These are phyloP conservation scores for Astragalus glycyphyllos DNA, from an alignment of 306 rosid species.

Conservation along the genomic window DNA sequence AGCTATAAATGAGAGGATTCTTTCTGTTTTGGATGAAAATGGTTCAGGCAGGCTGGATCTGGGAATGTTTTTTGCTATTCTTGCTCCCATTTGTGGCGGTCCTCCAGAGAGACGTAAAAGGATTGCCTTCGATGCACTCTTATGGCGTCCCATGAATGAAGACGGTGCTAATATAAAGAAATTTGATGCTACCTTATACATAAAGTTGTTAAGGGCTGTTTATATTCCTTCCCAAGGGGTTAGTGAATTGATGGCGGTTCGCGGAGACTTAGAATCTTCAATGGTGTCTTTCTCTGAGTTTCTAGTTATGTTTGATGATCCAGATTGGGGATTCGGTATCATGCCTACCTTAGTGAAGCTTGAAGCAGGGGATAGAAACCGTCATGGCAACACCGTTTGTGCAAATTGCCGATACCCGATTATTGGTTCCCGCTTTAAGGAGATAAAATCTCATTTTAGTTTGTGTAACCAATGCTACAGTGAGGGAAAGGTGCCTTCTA, in stretches of 20 bases:
- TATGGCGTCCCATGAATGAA: conserved; percentile 96
- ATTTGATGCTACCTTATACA: conserved; percentile 68
- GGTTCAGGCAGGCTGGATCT: conserved; percentile 93
- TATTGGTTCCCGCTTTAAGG: conserved; percentile 92
- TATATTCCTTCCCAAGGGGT: conserved; percentile 73
- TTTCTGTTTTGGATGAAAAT: conserved; percentile 75
- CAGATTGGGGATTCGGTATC: conserved; percentile 96
- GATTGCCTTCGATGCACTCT: conserved; percentile 84
- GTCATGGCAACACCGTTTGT: conserved; percentile 82
- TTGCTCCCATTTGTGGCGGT: conserved; percentile 94
- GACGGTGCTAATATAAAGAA: conserved; percentile 70
- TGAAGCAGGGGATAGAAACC: conserved; percentile 88
- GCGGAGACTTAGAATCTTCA: conserved; percentile 74
- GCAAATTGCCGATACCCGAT: conserved; percentile 87
- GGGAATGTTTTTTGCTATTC: conserved; percentile 85
- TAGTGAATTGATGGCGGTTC: conserved; percentile 83
- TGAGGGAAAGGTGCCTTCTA: conserved; percentile 95
- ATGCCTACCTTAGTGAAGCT: conserved; percentile 86
- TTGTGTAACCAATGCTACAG: conserved; percentile 97
- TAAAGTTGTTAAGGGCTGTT: conserved; percentile 79
- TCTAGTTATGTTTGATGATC: conserved; percentile 82
- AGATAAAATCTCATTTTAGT: conserved; percentile 80
- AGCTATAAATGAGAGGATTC: conserved; percentile 93
- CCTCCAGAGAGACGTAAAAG: conserved; percentile 84
- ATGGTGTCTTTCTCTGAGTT: conserved; percentile 81